Conservation (phyloP, 139 green algal species). For the Picochlorum sp. region DNA sequence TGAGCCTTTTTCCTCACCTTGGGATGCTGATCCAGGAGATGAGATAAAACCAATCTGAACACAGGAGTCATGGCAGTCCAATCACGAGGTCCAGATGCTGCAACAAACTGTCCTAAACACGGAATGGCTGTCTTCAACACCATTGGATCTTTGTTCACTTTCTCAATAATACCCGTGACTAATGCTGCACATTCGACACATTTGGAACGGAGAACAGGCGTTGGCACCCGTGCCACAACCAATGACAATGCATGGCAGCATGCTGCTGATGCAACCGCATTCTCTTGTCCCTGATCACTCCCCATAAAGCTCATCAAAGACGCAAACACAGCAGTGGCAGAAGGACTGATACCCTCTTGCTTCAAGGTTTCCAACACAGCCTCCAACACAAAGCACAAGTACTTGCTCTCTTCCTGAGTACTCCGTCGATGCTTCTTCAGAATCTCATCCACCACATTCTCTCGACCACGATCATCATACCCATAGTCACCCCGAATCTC, state of each 20-base stretch:
- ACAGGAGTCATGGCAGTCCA: slow-evolving; percentile 24
- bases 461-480: not conserved
- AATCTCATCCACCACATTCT: slow-evolving; percentile 37
- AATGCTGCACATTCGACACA: slow-evolving; percentile 33
- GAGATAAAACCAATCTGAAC: slow-evolving; percentile 35
- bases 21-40: slow-evolving; percentile 42
- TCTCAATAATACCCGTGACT: slow-evolving; percentile 35
- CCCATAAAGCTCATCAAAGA: slow-evolving; percentile 71
- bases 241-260: slow-evolving; percentile 54
- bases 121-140: slow-evolving; percentile 41
- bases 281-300: slow-evolving; percentile 32
- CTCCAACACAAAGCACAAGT: slow-evolving; percentile 54
- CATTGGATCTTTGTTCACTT: slow-evolving; percentile 37
- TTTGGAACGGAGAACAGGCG: slow-evolving; percentile 47
- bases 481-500: too few relatives aligned
- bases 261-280: slow-evolving; percentile 42
- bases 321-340: slow-evolving; percentile 69
- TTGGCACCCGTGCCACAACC: slow-evolving; percentile 47
- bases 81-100: slow-evolving; percentile 39
- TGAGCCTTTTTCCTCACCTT: slow-evolving; percentile 67
- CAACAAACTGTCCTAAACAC: slow-evolving; percentile 49
- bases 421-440: slow-evolving; percentile 38
- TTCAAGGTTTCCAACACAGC: slow-evolving; percentile 58
- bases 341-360: slow-evolving; percentile 45
- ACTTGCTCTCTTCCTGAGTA: slow-evolving; percentile 55